Base-by-base conservation (phyloP, 805 yeast genomes). In the Candida coleopterorum region DNA sequence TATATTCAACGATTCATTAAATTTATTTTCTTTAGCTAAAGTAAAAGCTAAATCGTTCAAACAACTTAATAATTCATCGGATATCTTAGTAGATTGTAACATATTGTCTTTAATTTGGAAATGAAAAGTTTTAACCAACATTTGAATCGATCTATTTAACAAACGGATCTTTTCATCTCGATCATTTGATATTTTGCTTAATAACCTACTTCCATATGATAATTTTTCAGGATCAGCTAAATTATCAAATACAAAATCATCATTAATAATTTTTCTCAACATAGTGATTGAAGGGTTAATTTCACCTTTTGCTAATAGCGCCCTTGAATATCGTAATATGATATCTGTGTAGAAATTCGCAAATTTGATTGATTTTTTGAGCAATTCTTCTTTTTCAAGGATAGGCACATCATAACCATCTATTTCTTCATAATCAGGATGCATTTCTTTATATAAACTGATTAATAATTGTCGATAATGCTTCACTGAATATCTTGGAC, bases 281-380 rank as follows among this genome's bases (percentile, higher is more conserved):
- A 60, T 50, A 20, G 41, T 36, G 15, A 62, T 45, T 2, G 69
- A 52, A 2, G 50, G 45, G n/a, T 56, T 50, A 18, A 57, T 46
- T 40, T 61, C 49, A 21, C 70, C 70, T 38, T 66, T 64, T 17
- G 72, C 69, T 24, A 67, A 50, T 24, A 67, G 47, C 12, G 72
- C 62, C 37, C 55, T 56, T 25, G 69, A 58, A 47, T 67, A 67
- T 21, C 73, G 48, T 31, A 64, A 49, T 22, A 65, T 60, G 24
- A 67, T 62, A 43, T 67, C 72, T 29, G 66, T 56, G 42, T 67
- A 67, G 49, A 67, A 67, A 47, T 67, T 65, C 22, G 70, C 52
- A 42, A 65, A 62, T 9, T 42, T 49, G 14, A 46, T 43, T 9
- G 66, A 60, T 30, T 58, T 57, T 22, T 50, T 46, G 8, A 64